A percentile compares a stretch with the other conserved stretches of the same genome.
phyloP scores from a whole-genome alignment of 257 asterid species.

The Solanum megistacrolobum region DNA sequence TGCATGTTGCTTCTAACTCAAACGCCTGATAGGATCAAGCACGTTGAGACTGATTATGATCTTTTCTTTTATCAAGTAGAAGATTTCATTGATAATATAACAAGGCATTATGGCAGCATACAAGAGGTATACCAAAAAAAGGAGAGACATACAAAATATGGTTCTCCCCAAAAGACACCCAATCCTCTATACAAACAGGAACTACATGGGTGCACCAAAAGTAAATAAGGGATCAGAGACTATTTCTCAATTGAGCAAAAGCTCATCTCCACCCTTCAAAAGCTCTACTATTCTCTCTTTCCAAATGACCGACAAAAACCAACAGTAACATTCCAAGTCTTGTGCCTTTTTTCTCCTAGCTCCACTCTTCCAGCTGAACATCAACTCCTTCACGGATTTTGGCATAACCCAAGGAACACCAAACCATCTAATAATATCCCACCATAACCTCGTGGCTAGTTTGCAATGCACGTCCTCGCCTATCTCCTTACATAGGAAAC shows the following conservation, averaged over 20 bases:
- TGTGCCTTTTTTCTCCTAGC: not conserved
- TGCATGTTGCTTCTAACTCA: not conserved
- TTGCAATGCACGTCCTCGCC: not conserved
- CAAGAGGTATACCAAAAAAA: not conserved
- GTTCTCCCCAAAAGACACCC: not conserved
- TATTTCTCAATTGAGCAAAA: not conserved
- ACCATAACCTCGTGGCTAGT: not conserved
- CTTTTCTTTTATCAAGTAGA: not conserved
- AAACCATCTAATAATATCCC: not conserved
- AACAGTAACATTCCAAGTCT: not conserved
- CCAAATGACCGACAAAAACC: not conserved
- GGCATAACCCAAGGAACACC: not conserved
- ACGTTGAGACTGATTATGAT: not conserved
- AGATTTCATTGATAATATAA: not conserved
- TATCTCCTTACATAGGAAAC: not conserved
- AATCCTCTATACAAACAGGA: not conserved
- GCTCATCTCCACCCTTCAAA: not conserved
- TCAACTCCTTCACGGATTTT: not conserved
- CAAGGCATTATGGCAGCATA: not conserved
- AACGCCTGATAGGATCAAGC: not conserved
- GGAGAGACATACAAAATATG: not conserved
- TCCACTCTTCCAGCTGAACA: not conserved
- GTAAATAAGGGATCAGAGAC: not conserved
- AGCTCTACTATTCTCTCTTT: not conserved
- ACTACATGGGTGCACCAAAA: not conserved